A percentile compares a stretch with the other conserved stretches of the same genome.
Conservation (phyloP, 2,329 filamentous ascomycete species). For the Penicillium sp. region DNA sequence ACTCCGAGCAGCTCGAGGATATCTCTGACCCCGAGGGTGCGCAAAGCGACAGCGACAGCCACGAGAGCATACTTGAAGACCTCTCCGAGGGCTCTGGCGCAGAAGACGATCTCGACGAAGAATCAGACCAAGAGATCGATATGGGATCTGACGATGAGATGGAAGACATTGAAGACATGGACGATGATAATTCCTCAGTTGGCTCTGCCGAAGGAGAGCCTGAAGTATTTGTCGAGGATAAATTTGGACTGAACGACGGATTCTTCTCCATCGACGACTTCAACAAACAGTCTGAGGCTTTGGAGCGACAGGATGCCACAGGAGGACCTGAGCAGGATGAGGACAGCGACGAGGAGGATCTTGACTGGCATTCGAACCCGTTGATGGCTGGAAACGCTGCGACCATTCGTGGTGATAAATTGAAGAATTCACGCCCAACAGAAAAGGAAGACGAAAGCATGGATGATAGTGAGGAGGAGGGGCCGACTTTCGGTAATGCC, state of each 20-base stretch:
- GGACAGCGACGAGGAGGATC: constrained; percentile 82
- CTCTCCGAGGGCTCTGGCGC: constrained; percentile 10
- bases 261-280: constrained; percentile 98
- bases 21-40: constrained; percentile 14
- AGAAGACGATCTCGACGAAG: constrained; percentile 18
- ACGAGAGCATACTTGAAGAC: constrained; percentile 15
- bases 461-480: constrained; percentile 58
- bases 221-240: constrained; percentile 66
- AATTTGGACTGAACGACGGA: constrained; percentile 86
- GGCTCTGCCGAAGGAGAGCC: constrained; percentile 36
- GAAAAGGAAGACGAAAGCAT: constrained; percentile 61
- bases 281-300: constrained; percentile 86
- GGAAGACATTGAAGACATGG: constrained; percentile 7
- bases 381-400: constrained; percentile 42
- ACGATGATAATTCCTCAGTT: constrained; percentile 8
- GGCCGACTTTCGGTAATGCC: constrained; percentile 79
- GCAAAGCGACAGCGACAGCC: constrained; percentile 18
- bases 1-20: constrained; percentile 9
- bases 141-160: constrained; percentile 6
- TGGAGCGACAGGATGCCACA: constrained; percentile 79
- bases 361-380: constrained; percentile 85
- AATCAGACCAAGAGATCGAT: constrained; percentile 10
- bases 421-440: constrained; percentile 21
- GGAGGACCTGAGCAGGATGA: constrained; percentile 72
- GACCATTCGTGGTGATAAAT: constrained; percentile 3